Conservation (phyloP, 129 eudicot genomes). For the Solidago caesia region DNA sequence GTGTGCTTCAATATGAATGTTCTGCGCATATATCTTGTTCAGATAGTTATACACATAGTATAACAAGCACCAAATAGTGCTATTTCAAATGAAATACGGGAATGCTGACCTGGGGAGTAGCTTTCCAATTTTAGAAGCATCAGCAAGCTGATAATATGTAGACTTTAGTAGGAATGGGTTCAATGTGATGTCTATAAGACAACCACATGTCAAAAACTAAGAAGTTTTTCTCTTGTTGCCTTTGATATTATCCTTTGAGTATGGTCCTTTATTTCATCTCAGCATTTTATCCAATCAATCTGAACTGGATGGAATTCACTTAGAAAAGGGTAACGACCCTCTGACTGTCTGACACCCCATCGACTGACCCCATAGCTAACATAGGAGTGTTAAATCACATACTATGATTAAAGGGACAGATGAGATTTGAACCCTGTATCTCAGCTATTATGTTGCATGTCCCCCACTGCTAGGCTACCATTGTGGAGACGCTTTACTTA, state of each 20-base stretch:
- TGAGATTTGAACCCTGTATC: no score
- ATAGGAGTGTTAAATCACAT: no score
- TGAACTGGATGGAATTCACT: not conserved
- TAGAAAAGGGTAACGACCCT: no score
- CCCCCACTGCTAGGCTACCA: no score
- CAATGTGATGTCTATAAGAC: not conserved
- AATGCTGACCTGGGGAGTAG: not conserved
- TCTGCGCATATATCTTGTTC: not conserved
- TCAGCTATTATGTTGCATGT: no score
- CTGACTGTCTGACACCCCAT: no score
- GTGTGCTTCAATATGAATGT: conserved; percentile 10
- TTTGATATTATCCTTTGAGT: not conserved
- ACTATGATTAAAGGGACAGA: no score
- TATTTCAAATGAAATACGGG: not conserved
- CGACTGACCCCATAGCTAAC: no score
- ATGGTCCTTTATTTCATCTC: not conserved
- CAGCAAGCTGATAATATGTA: not conserved
- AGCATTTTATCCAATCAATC: not conserved
- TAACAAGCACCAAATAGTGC: not conserved
- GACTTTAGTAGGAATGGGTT: not conserved
- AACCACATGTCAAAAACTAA: not conserved
- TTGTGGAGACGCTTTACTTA: no score
- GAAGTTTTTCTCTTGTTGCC: not conserved
- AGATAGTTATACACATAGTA: not conserved
- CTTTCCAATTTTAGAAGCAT: not conserved